Base-by-base conservation (phyloP, 441 rosid genomes). In the Cnidoscolus chayamansa region DNA sequence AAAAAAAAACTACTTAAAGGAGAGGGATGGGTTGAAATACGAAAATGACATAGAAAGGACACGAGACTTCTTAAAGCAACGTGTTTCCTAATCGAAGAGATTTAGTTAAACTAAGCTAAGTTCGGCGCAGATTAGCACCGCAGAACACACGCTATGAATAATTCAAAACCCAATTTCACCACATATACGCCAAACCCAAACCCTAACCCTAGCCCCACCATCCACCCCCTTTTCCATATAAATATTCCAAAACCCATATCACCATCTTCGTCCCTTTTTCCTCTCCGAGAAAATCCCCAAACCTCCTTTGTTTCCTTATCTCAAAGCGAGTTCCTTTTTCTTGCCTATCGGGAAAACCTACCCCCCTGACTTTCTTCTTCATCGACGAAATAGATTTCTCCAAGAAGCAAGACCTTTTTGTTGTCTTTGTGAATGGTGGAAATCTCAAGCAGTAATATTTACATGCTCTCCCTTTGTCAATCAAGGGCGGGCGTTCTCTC, bases 341-440 rank as follows among this genome's bases (percentile, higher is more conserved):
- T 53, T 53, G 20, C 20, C 1, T 15, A 19, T 19, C 2, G 37
- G 62, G 25, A 25, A 3, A 25, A 57, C 25, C 25, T 25, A 2
- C 31, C 37, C 40, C 11, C 31, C 2, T 25, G 25, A 25, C 8
- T 10, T 37, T 53, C 31, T 43, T 49, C 10, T 4, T 8, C 31
- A 32, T 15, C 20, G 12, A 1, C 15, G 66, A 66, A 74, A 68
- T 68, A 74, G 77, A 54, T 68, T 70, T 2, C 2, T 53, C 1
- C 49, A 74, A 47, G 47, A 66, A 47, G 4, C 31, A 25, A 53
- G 48, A 35, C 19, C 60, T 30, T 31, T 10, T 57, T 30, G 43
- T 69, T 71, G 72, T 72, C 20, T n/a, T 89, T 86, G 93, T 93
- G 98, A 93, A 93, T 95, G 99, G 95, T 95, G 90, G 94, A 93